Evolutionary conservation across 768 basidiomycete genomes (phyloP), one percentile per base, ranked within the genome.

Genomic region (Rhizopogon roseolus): DNA sequence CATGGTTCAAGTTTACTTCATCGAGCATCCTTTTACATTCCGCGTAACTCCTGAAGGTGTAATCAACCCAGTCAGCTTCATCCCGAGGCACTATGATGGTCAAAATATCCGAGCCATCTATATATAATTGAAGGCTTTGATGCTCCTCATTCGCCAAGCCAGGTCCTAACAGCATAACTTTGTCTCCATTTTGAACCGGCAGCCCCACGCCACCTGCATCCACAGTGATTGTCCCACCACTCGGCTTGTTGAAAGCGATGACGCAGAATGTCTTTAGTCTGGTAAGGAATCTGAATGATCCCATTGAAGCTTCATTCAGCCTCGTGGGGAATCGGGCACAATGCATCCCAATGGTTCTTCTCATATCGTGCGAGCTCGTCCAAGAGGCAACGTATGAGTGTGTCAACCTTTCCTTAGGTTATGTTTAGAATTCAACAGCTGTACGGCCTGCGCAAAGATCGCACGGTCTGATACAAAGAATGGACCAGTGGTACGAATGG

Each of bases 261-360:
- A 82, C 69, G 56, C 78, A 83, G 56, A 83, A 81, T 1, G 78
- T 72, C n/a, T 59, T 72, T 5, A 75, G 67, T 0, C 78, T 82
- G 3, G 74, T 78, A 17, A 76, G 70, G 65, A 84, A 84, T 8
- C 79, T 73, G 46, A 62, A 73, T 50, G 52, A 65, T 57, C 62
- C 63, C n/a, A n/a, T n/a, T n/a, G n/a, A n/a, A n/a, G n/a, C n/a
- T n/a, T 60, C 62, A 57, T 11, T 54, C 55, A 1, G 57, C 50
- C 17, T 66, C 60, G 1, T 43, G 41, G 2, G 50, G 58, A 17
- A 60, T 41, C 5, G 73, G 72, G 54, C 59, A 52, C 6, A 74
- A 56, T 0, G 66, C 65, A 40, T 71, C 60, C 3, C 64, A 52
- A 51, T 73, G 66, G 57, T 58, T 41, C 34, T 55, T 37, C 51